Evolutionary conservation across 2,329 filamentous ascomycete species (phyloP).

Genomic region (Colletotrichum australisinense): DNA sequence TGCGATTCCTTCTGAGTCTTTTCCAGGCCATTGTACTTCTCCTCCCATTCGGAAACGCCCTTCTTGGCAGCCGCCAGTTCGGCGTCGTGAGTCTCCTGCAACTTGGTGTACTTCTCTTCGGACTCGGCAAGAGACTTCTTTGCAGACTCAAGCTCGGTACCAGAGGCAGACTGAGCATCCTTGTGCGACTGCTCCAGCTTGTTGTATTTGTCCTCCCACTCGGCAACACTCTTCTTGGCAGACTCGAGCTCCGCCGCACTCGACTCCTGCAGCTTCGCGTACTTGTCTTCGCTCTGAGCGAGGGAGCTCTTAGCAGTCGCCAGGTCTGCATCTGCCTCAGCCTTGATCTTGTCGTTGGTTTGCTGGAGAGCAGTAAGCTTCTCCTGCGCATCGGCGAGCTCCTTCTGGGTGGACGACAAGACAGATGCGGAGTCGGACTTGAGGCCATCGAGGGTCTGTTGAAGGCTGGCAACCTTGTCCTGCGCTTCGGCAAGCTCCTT

Average conservation of each 20-base stretch:
- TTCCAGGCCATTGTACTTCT: slow-evolving; percentile 37
- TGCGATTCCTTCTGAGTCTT: slow-evolving; percentile 42
- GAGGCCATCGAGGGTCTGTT: slow-evolving; percentile 33
- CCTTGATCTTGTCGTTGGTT: slow-evolving; percentile 41
- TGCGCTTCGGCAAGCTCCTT: slow-evolving; percentile 43
- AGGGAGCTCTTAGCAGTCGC: slow-evolving; percentile 34
- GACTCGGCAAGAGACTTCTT: slow-evolving; percentile 36
- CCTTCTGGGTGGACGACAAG: slow-evolving; percentile 45
- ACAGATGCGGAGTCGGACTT: slow-evolving; percentile 43
- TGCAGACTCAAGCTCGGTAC: slow-evolving; percentile 23
- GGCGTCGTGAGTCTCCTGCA: slow-evolving; percentile 32
- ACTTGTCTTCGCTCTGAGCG: slow-evolving; percentile 39
- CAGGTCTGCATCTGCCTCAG: slow-evolving; percentile 42
- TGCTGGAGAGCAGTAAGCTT: slow-evolving; percentile 39
- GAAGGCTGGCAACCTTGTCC: slow-evolving; percentile 40
- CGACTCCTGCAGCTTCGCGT: slow-evolving; percentile 39
- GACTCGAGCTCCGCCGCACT: slow-evolving; percentile 39
- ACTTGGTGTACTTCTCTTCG: slow-evolving; percentile 38
- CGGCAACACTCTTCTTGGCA: slow-evolving; percentile 34
- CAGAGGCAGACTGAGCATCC: slow-evolving; percentile 18
- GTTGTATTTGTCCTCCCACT: slow-evolving; percentile 39
- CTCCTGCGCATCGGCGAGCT: slow-evolving; percentile 39
- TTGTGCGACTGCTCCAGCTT: slow-evolving; percentile 42
- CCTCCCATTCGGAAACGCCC: slow-evolving; percentile 38
- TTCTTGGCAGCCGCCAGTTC: slow-evolving; percentile 34